phyloP scores from a whole-genome alignment of 331 rosid species.

The Pyracantha coccinea region DNA sequence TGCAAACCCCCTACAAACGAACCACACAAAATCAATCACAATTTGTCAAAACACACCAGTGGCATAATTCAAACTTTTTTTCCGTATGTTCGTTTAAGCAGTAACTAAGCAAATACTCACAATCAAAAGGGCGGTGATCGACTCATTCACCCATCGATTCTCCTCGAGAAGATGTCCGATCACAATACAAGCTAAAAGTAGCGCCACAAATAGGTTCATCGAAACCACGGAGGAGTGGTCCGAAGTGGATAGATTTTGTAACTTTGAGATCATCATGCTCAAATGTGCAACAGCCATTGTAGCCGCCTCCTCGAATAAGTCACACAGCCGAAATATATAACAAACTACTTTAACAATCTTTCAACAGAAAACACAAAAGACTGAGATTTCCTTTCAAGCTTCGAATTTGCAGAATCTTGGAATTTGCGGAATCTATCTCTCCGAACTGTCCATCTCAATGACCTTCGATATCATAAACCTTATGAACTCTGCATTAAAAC shows the following conservation, averaged over 20 bases:
- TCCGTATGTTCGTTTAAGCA: background rate
- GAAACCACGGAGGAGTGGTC: conserved; percentile 87
- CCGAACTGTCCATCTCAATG: conserved; percentile 51
- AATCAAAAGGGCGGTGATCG: conserved; percentile 84
- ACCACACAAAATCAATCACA: conserved; percentile 10
- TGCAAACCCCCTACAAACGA: conserved; percentile 66
- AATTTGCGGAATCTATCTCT: conserved; percentile 35
- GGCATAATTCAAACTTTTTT: background rate
- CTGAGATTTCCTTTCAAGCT: conserved; percentile 4
- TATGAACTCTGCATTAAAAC: conserved; percentile 30
- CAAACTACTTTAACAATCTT: background rate
- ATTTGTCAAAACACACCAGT: background rate
- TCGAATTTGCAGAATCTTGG: conserved; percentile 1
- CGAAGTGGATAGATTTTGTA: conserved; percentile 49
- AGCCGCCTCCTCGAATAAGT: conserved; percentile 12
- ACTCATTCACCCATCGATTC: conserved; percentile 87
- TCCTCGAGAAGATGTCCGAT: conserved; percentile 98
- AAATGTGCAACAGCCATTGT: conserved; percentile 56
- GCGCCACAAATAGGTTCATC: conserved; percentile 86
- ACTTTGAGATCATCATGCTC: conserved; percentile 28
- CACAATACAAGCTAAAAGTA: conserved; percentile 92
- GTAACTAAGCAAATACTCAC: conserved; percentile 42
- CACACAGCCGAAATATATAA: background rate
- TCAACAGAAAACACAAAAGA: background rate
- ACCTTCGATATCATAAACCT: conserved; percentile 14